These are phyloP conservation scores for Sporormia fimetaria DNA, from an alignment of 495 filamentous ascomycete genomes.

Conservation along the genomic window DNA sequence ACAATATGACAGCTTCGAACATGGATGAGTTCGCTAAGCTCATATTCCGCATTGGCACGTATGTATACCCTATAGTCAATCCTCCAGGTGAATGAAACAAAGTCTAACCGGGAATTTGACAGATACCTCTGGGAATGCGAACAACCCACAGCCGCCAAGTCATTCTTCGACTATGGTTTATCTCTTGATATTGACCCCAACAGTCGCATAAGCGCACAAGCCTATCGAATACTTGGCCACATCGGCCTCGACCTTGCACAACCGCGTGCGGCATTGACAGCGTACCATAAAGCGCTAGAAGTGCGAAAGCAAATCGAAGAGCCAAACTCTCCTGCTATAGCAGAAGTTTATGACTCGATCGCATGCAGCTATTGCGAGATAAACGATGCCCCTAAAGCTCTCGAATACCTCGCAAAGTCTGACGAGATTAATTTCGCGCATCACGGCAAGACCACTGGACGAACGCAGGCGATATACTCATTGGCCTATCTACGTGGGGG, in stretches of 20 bases:
- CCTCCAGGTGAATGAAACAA: neutral
- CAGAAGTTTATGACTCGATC: slow-evolving; percentile 1
- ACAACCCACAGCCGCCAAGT: neutral
- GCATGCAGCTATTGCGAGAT: neutral
- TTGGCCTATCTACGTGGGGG: slow-evolving; percentile 1
- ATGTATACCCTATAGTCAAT: neutral
- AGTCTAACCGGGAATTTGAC: neutral
- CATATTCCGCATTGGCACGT: slow-evolving; percentile 1
- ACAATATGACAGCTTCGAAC: neutral
- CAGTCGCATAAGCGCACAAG: slow-evolving; percentile 1
- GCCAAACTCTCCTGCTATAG: neutral
- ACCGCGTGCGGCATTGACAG: neutral
- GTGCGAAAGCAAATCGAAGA: neutral
- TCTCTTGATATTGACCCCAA: neutral
- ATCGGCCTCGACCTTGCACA: neutral
- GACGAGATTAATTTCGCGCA: neutral
- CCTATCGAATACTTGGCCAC: slow-evolving; percentile 1
- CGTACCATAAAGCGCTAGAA: slow-evolving; percentile 1
- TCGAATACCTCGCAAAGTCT: neutral
- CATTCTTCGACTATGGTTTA: slow-evolving; percentile 1
- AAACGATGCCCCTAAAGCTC: neutral
- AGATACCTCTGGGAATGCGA: slow-evolving; percentile 3
- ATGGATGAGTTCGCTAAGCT: neutral
- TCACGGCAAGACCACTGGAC: neutral
- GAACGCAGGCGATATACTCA: slow-evolving; percentile 1